These are phyloP conservation scores for Candida stauntonica DNA, from an alignment of 805 yeast genomes.

Conservation along the genomic window DNA sequence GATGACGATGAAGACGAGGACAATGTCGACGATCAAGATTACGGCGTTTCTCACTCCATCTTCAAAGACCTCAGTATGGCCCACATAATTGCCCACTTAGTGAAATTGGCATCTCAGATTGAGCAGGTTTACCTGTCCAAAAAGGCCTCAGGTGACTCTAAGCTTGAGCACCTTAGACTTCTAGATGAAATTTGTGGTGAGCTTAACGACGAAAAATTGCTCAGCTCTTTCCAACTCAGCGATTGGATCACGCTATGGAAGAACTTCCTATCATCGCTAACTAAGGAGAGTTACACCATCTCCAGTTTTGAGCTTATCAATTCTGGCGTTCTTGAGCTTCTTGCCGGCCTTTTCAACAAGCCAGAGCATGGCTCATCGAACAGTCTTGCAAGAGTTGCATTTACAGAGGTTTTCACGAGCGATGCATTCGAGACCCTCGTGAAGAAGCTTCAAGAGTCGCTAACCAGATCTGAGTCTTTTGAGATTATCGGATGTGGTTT, in stretches of 20 bases:
- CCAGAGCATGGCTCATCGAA: slow-evolving; percentile 25
- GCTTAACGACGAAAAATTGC: slow-evolving; percentile 11
- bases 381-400: slow-evolving; percentile 39
- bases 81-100: slow-evolving; percentile 10
- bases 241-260: slow-evolving; percentile 36
- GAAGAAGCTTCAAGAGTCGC: slow-evolving; percentile 61
- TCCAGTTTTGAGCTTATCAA: slow-evolving; percentile 75
- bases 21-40: background rate
- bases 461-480: slow-evolving; percentile 71
- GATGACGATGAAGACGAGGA: slow-evolving; percentile 4
- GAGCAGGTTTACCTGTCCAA: slow-evolving; percentile 27
- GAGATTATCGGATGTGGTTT: slow-evolving; percentile 46
- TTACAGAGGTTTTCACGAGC: slow-evolving; percentile 36
- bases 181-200: slow-evolving; percentile 25
- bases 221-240: slow-evolving; percentile 20
- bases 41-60: background rate
- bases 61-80: slow-evolving; percentile 10
- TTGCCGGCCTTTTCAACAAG: slow-evolving; percentile 34
- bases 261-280: slow-evolving; percentile 33
- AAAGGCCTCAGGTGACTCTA: slow-evolving; percentile 23
- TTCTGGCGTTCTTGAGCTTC: slow-evolving; percentile 54
- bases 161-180: slow-evolving; percentile 26
- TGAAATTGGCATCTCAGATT: slow-evolving; percentile 23
- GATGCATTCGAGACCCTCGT: slow-evolving; percentile 44
- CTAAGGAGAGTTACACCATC: slow-evolving; percentile 30